phyloP scores from a whole-genome alignment of 805 yeast species.

The Pichia rugopelliculosa region DNA sequence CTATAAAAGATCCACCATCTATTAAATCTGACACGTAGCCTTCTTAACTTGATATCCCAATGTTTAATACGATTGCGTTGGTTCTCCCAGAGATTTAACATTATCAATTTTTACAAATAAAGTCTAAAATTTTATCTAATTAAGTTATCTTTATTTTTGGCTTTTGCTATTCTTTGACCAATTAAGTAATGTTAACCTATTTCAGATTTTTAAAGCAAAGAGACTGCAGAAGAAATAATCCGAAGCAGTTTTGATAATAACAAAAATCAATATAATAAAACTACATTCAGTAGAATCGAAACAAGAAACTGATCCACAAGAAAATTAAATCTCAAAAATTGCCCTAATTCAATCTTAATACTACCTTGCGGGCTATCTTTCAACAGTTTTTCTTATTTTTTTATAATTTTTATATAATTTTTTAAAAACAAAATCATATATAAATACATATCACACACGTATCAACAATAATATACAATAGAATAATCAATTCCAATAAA shows the following conservation, averaged over 20 bases:
- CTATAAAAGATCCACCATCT: conserved; percentile 24
- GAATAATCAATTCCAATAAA: neutral
- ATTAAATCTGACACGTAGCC: conserved; percentile 18
- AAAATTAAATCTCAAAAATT: too few species aligned
- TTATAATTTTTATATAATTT: neutral
- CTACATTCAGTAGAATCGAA: too few species aligned
- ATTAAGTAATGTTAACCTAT: too few species aligned
- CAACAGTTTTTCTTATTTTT: neutral
- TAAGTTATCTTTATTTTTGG: neutral
- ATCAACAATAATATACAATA: conserved; percentile 4
- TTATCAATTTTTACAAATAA: neutral
- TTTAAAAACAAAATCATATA: neutral
- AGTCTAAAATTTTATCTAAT: neutral
- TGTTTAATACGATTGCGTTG: neutral
- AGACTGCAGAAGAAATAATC: too few species aligned
- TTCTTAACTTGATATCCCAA: conserved; percentile 6
- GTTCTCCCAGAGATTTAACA: conserved; percentile 3
- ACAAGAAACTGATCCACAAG: too few species aligned
- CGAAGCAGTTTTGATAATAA: too few species aligned
- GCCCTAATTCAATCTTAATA: neutral
- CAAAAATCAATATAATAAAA: too few species aligned
- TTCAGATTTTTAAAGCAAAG: too few species aligned
- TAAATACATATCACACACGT: neutral
- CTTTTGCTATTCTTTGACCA: neutral
- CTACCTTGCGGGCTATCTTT: neutral